These are phyloP conservation scores for Xylaria intraflava DNA, from an alignment of 495 filamentous ascomycete genomes.

Conservation along the genomic window DNA sequence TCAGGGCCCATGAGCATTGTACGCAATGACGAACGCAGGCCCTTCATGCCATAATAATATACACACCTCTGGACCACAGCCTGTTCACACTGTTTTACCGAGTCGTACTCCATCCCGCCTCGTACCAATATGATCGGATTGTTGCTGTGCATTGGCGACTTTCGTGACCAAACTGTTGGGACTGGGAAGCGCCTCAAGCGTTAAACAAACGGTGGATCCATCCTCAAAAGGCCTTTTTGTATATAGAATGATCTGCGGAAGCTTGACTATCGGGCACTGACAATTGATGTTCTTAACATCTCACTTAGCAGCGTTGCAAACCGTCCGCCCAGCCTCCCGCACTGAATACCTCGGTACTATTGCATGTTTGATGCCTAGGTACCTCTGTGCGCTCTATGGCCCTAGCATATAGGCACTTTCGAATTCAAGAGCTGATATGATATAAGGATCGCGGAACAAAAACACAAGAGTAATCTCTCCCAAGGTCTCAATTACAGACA, in stretches of 20 bases:
- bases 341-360: background rate
- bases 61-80: background rate
- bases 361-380: background rate
- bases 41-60: background rate
- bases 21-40: background rate
- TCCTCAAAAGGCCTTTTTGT: background rate
- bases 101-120: background rate
- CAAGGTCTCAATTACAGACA: background rate
- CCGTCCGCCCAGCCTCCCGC: background rate
- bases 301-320: background rate
- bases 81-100: background rate
- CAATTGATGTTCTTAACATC: background rate
- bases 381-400: too few species aligned
- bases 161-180: background rate
- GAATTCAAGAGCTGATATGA: too few species aligned
- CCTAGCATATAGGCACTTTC: too few species aligned
- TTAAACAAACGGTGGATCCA: background rate
- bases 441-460: background rate
- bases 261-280: background rate
- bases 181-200: background rate
- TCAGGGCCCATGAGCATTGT: background rate
- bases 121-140: background rate
- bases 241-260: background rate
- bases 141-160: background rate
- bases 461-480: background rate